Conservation (phyloP, 371 early-diverging fungal genomes). For the Mycotypha africana region DNA sequence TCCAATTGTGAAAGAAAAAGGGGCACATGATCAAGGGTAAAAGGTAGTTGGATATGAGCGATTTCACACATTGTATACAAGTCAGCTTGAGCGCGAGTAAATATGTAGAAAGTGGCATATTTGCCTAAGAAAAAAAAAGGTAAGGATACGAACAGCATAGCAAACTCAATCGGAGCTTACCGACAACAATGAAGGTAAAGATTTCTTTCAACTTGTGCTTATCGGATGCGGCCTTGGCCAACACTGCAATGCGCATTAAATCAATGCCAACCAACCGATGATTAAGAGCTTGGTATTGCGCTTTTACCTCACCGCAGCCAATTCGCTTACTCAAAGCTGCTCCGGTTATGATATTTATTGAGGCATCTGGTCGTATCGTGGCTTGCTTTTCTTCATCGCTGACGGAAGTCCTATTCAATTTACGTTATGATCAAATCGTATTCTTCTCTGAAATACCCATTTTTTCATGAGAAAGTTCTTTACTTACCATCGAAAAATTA, state of each 20-base stretch:
- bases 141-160: conserved; percentile 7
- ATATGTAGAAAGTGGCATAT: conserved; percentile 17
- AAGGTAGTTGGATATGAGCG: conserved; percentile 18
- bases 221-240: conserved; percentile 17
- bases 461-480: conserved; percentile 9
- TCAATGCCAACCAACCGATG: conserved; percentile 15
- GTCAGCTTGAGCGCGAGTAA: conserved; percentile 10
- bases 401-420: conserved; percentile 18
- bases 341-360: conserved; percentile 11
- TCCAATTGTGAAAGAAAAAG: conserved; percentile 18
- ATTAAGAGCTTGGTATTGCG: conserved; percentile 15
- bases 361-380: conserved; percentile 11
- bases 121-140: conserved; percentile 13
- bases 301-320: conserved; percentile 16
- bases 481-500: conserved; percentile 15
- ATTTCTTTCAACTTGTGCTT: conserved; percentile 16
- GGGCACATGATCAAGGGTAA: conserved; percentile 15
- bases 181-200: conserved; percentile 14
- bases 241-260: conserved; percentile 15
- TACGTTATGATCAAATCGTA: conserved; percentile 7
- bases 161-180: conserved; percentile 11
- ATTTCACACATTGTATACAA: conserved; percentile 16
- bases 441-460: conserved; percentile 5
- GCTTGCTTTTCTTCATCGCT: conserved; percentile 17
- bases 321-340: conserved; percentile 12